Evolutionary conservation across 164 flowering plant genomes (phyloP), one percentile per base, ranked within the genome.

Genomic region (Stephania cephalantha): DNA sequence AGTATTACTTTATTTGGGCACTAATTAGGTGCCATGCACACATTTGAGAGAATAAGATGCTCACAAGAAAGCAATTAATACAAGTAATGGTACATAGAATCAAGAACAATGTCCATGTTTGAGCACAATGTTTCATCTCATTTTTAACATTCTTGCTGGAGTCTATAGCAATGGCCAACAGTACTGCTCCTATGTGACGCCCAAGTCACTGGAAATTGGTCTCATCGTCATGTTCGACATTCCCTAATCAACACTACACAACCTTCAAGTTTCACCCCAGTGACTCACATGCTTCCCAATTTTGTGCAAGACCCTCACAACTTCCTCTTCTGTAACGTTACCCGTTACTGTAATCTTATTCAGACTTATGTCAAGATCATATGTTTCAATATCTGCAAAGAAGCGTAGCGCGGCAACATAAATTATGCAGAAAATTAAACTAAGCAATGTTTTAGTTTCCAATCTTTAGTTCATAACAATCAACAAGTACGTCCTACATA

Each of bases 331-430:
- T 18, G 96, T 90, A 4, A 91, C 88, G 35, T 89, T 91, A 10
- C 98, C 98, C 0, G 97, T 91, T 35, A 94, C 97, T 0, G 84
- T 94, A 29, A 94, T 88, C 83, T 94, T 92, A 86, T 87, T 91
- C 10, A 84, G 88, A 75, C 85, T 72, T 44, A 83, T 83, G 58
- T 94, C 94, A 2, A 91, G 81, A 67, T 90, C 82, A 63, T 94
- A 90, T 0, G 90, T 87, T 74, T 92, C 98, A 71, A 92, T 87
- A 82, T 90, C 98, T 93, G 89, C 72, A 22, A 35, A 73, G 0
- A 20, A 74, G 66, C 15, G 76, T 45, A 77, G 58, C 20, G 55
- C 12, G 7, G 10, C 0, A 42, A 42, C 71, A 69, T 18, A 12
- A 11, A 42, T 69, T 1, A 13, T 44, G 17, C 11, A 69, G 17